Evolutionary conservation across 139 green algal species (phyloP).

Genomic region (Coelastrella sp.): DNA sequence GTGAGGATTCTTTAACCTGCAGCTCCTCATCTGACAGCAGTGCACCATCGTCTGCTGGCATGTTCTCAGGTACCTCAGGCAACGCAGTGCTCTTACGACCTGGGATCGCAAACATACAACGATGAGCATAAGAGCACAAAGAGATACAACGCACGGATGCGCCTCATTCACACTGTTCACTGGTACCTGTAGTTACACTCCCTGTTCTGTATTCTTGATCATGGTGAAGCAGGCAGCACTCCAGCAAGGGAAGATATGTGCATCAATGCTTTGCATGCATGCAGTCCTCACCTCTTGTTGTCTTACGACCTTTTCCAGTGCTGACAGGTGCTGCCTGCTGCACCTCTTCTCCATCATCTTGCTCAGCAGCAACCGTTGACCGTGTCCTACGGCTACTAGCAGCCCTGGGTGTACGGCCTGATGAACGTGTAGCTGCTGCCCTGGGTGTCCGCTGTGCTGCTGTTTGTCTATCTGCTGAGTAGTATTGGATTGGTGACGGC

Average conservation of each 20-base stretch:
- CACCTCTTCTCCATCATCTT: conserved; percentile 29
- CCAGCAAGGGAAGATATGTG: not conserved
- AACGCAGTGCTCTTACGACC: not conserved
- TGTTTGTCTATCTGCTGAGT: not conserved
- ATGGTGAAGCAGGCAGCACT: too few species aligned
- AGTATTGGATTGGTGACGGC: too few species aligned
- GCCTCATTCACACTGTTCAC: not conserved
- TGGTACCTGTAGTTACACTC: not conserved
- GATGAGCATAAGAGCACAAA: not conserved
- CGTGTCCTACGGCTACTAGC: not conserved
- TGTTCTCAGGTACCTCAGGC: not conserved
- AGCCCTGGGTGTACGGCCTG: not conserved
- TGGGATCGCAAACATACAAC: too few species aligned
- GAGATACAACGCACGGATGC: not conserved
- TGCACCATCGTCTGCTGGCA: not conserved
- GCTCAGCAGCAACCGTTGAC: not conserved
- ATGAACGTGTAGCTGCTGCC: not conserved
- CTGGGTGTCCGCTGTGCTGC: not conserved
- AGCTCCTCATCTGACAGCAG: conserved; percentile 25
- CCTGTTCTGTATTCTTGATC: too few species aligned
- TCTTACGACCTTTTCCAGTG: not conserved
- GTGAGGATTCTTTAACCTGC: too few species aligned
- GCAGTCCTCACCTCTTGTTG: not conserved
- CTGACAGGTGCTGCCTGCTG: not conserved
- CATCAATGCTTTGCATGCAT: not conserved